These are phyloP conservation scores for Ophiognomonia clavigignenti-juglandacearum DNA, from an alignment of 2,329 filamentous ascomycete genomes.

Conservation along the genomic window DNA sequence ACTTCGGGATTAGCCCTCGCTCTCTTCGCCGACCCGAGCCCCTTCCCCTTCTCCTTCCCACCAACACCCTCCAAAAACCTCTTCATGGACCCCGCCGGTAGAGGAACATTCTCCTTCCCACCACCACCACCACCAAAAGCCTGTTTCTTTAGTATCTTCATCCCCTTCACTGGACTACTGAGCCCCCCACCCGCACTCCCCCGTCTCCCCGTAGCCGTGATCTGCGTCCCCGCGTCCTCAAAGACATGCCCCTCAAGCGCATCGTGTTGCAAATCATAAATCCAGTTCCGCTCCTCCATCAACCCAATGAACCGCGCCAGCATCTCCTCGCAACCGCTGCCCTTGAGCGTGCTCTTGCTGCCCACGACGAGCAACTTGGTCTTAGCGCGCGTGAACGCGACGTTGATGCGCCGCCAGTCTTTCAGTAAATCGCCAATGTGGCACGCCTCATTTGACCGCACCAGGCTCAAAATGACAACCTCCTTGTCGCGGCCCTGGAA, in stretches of 20 bases:
- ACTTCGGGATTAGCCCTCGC: constrained; percentile 55
- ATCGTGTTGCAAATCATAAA: constrained; percentile 63
- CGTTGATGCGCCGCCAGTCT: constrained; percentile 91
- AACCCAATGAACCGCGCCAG: constrained; percentile 69
- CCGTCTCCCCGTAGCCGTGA: constrained; percentile 26
- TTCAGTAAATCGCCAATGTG: constrained; percentile 86
- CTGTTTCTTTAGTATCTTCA: constrained; percentile 18
- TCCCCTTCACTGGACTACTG: constrained; percentile 14
- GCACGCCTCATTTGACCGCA: constrained; percentile 77
- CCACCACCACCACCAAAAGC: background rate
- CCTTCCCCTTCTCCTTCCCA: constrained; percentile 39
- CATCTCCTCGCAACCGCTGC: constrained; percentile 67
- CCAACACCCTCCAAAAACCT: constrained; percentile 10
- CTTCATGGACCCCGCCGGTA: constrained; percentile 2
- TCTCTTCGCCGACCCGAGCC: constrained; percentile 42
- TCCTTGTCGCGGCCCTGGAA: constrained; percentile 97
- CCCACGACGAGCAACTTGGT: constrained; percentile 89
- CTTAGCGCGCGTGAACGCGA: constrained; percentile 88
- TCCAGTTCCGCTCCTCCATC: constrained; percentile 75
- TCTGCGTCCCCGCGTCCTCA: constrained; percentile 50
- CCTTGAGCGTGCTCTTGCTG: constrained; percentile 73
- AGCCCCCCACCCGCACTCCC: constrained; percentile 13
- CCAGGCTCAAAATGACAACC: constrained; percentile 79
- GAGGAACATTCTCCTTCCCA: background rate
- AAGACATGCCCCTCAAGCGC: constrained; percentile 67